Conservation (phyloP, 129 eudicot genomes). For the Daucus carota region DNA sequence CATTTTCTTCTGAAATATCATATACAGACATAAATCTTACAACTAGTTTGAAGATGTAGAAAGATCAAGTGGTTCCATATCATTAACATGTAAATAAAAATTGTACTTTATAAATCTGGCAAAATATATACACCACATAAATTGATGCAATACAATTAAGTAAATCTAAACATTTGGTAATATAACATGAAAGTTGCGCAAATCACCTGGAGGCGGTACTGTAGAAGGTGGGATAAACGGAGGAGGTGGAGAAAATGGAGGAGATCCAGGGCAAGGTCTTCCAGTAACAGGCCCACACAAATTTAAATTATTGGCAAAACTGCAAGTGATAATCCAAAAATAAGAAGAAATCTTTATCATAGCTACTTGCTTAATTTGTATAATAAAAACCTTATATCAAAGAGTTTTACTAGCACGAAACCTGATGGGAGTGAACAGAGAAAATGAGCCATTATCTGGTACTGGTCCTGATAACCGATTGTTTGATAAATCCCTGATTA, state of each 20-base stretch:
- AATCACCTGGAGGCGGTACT: constrained; percentile 50
- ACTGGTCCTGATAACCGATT: constrained; percentile 22
- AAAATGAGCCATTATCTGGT: constrained; percentile 30
- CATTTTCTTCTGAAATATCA: constrained; percentile 41
- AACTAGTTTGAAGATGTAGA: constrained; percentile 23
- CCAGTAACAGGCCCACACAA: constrained; percentile 95
- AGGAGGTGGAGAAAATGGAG: constrained; percentile 96
- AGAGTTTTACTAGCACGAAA: not conserved
- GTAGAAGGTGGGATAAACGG: constrained; percentile 70
- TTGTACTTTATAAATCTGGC: not conserved
- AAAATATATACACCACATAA: not conserved
- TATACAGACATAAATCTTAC: constrained; percentile 18
- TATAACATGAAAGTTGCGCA: not conserved
- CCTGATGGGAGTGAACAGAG: constrained; percentile 20
- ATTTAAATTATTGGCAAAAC: constrained; percentile 84
- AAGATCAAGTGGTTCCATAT: constrained; percentile 24
- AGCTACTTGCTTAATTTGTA: too few relatives aligned
- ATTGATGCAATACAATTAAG: constrained; percentile 13
- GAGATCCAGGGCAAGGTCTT: constrained; percentile 91
- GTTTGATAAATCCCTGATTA: constrained; percentile 20
- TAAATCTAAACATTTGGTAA: constrained; percentile 41
- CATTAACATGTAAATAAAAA: not conserved
- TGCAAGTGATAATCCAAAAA: constrained; percentile 20
- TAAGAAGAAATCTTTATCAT: not conserved
- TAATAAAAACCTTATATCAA: not conserved